These are phyloP conservation scores for Phialemoniopsis sp. DNA, from an alignment of 2,329 filamentous ascomycete genomes.

Conservation along the genomic window DNA sequence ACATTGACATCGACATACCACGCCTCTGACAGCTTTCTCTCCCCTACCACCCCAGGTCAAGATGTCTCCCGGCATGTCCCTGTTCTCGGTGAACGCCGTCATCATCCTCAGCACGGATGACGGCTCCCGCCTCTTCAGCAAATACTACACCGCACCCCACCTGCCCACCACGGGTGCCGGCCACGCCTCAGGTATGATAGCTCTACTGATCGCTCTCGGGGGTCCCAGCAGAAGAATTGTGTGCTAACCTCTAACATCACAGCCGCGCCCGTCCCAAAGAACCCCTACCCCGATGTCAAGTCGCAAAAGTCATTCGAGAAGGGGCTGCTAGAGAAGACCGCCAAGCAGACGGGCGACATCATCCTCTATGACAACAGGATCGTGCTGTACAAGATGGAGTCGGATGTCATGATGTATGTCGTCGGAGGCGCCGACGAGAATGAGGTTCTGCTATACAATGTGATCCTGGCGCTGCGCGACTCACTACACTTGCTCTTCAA, in stretches of 20 bases:
- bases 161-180: constrained; percentile 23
- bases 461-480: constrained; percentile 86
- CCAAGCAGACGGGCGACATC: constrained; percentile 92
- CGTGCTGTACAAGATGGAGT: constrained; percentile 96
- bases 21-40: too few species aligned
- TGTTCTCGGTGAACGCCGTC: constrained; percentile 18
- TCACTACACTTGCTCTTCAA: constrained; percentile 88
- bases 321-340: constrained; percentile 90
- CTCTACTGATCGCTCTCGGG: too few species aligned
- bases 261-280: constrained; percentile 50
- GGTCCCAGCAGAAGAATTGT: too few species aligned
- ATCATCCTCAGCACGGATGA: constrained; percentile 76
- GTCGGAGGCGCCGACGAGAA: constrained; percentile 92
- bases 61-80: constrained; percentile 15
- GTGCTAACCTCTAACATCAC: too few species aligned
- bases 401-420: constrained; percentile 92
- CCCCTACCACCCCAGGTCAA: constrained; percentile 1
- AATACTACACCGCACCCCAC: constrained; percentile 76
- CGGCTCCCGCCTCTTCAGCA: constrained; percentile 85
- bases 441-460: constrained; percentile 93
- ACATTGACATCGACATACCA: too few species aligned
- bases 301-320: constrained; percentile 97
- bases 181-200: constrained; percentile 15
- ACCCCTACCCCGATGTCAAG: constrained; percentile 84
- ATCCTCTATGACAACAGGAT: constrained; percentile 97